Base-by-base conservation (phyloP, 2,329 filamentous ascomycete species). In the Pyrenophora graminea region DNA sequence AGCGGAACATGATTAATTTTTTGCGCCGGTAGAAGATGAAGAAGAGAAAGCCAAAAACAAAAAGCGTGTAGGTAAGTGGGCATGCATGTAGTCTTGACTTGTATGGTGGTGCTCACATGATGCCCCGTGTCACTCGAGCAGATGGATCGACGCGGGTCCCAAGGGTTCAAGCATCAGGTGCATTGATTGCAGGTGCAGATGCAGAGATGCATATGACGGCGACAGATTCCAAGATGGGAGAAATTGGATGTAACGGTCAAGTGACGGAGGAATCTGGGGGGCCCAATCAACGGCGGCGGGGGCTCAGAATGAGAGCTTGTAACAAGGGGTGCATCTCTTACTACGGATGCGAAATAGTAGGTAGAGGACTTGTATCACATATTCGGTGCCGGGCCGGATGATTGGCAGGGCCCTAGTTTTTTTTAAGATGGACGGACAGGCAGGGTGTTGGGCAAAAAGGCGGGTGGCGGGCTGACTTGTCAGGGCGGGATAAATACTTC, bases 321-420 rank as follows among this genome's bases (percentile, higher is more conserved):
- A 27, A 44, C 45, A 43, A 48, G 36, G 45, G 42, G 15, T 38
- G 48, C 19, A n/a, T 18, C 37, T 47, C 15, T 32, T 31, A 37
- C n/a, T 17, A 25, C 30, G 30, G 45, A 18, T 36, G 45, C 45
- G 39, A 18, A 47, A 32, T 25, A 25, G 48, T 25, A 25, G 48
- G 34, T 27, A 39, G 27, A 47, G 32, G 43, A 25, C 33, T 25
- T 48, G 46, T 44, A 43, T 38, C 36, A 46, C 44, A 21, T 38
- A 30, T 13, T 39, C 25, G 44, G 36, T 15, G 38, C 18, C 18
- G 13, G 13, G 25, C 31, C 25, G 19, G 25, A 48, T 39, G 17
- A 44, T 48, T 48, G 46, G 32, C 39, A 48, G 33, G 46, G 46
- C 32, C 37, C 27, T 15, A 15, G 15, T 15, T 10, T 30, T 7